Percentiles rank a stretch among this genome's conserved stretches.
These are phyloP conservation scores for Sporothrix variecibatus DNA, from an alignment of 2,329 filamentous ascomycete genomes.

Conservation along the genomic window DNA sequence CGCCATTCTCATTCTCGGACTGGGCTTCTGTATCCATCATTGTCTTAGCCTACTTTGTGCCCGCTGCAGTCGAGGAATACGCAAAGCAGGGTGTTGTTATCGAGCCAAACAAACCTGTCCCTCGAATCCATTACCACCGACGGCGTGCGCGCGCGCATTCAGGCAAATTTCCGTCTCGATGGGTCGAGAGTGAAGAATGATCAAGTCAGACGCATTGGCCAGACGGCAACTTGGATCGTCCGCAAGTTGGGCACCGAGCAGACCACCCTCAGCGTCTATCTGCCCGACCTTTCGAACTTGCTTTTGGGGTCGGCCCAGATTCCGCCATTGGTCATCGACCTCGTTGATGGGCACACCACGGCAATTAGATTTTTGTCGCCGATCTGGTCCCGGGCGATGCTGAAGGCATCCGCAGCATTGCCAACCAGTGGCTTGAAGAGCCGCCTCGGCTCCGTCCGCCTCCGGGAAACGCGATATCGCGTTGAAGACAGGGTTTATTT, in stretches of 20 bases:
- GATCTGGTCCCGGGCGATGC: slow-evolving; percentile 75
- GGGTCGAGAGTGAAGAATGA: slow-evolving; percentile 71
- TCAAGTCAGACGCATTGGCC: slow-evolving; percentile 73
- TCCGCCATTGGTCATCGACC: slow-evolving; percentile 72
- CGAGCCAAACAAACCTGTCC: slow-evolving; percentile 76
- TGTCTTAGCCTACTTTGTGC: slow-evolving; percentile 76
- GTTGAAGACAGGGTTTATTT: slow-evolving; percentile 80
- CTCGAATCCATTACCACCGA: slow-evolving; percentile 80
- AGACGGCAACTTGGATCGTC: slow-evolving; percentile 77
- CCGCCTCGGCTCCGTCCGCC: slow-evolving; percentile 66
- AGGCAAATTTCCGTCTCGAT: slow-evolving; percentile 81
- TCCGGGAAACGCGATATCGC: slow-evolving; percentile 72
- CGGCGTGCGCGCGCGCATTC: slow-evolving; percentile 77
- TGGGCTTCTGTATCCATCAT: slow-evolving; percentile 68
- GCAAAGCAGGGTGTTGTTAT: slow-evolving; percentile 80
- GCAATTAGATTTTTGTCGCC: slow-evolving; percentile 75
- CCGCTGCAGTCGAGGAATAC: slow-evolving; percentile 80
- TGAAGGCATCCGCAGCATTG: slow-evolving; percentile 74
- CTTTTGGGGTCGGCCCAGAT: slow-evolving; percentile 75
- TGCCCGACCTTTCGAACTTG: slow-evolving; percentile 79
- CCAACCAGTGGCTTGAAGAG: slow-evolving; percentile 88
- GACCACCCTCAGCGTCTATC: slow-evolving; percentile 72
- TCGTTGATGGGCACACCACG: slow-evolving; percentile 77
- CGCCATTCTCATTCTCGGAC: slow-evolving; percentile 67
- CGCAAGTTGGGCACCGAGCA: slow-evolving; percentile 71